Conservation (phyloP, 2,329 filamentous ascomycete species). For the Scytalidium lignicola region DNA sequence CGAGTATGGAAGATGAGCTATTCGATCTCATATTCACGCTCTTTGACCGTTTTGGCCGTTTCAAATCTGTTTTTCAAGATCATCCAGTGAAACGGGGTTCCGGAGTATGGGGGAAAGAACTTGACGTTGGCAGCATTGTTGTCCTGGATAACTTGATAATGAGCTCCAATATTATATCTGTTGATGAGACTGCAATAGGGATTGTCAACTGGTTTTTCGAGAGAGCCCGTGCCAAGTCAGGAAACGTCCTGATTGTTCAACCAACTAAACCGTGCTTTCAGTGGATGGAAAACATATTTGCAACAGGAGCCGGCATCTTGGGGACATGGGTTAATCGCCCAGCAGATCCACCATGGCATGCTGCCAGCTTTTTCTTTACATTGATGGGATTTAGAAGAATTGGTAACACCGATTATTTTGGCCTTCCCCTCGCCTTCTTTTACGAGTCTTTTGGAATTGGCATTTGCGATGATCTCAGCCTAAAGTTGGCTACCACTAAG, state of each 20-base stretch:
- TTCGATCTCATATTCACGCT: constrained; percentile 30
- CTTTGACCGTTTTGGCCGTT: constrained; percentile 33
- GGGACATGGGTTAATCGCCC: not conserved
- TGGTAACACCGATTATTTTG: not conserved
- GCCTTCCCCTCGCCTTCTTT: not conserved
- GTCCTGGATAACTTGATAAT: constrained; percentile 15
- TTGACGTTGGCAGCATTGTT: constrained; percentile 24
- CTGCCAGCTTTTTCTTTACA: not conserved
- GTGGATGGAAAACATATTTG: not conserved
- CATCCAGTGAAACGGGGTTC: constrained; percentile 23
- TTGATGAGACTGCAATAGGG: not conserved
- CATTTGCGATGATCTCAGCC: not conserved
- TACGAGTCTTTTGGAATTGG: not conserved
- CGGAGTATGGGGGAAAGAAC: constrained; percentile 25
- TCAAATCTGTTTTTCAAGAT: constrained; percentile 28
- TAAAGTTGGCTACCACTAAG: not conserved
- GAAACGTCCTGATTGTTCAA: not conserved
- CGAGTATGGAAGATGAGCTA: constrained; percentile 13
- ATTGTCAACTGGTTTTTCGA: not conserved
- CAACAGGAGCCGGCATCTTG: not conserved
- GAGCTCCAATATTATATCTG: not conserved
- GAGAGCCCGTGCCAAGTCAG: not conserved
- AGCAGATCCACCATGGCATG: not conserved
- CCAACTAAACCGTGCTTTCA: not conserved
- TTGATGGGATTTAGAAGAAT: not conserved